A percentile compares a stretch with the other conserved stretches of the same genome.
Evolutionary conservation across 2,329 filamentous ascomycete species (phyloP).

Genomic region (Alternaria sp.): DNA sequence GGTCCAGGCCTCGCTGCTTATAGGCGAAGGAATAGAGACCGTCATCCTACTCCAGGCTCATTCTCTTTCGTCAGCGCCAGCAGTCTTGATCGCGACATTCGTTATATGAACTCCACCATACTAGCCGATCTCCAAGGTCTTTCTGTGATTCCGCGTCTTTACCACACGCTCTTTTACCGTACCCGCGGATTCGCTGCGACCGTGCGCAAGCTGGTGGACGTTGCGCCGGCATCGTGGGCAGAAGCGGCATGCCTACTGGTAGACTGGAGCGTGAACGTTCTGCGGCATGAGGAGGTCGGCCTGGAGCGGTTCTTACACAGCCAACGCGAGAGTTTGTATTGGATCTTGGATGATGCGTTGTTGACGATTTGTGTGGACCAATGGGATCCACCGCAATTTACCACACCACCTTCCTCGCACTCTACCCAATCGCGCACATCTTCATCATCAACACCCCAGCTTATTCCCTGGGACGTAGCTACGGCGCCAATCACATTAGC

Average conservation of each 20-base stretch:
- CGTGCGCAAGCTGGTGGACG: constrained; percentile 14
- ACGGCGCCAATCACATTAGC: constrained; percentile 8
- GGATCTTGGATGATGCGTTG: constrained; percentile 27
- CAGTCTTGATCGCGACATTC: background rate
- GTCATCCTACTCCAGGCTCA: background rate
- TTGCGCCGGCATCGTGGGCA: constrained; percentile 15
- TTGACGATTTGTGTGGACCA: constrained; percentile 23
- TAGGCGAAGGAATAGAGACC: background rate
- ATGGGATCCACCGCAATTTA: constrained; percentile 20
- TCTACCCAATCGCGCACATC: background rate
- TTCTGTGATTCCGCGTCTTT: constrained; percentile 11
- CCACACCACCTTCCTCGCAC: background rate
- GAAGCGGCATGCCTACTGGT: constrained; percentile 18
- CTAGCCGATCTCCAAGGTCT: constrained; percentile 10
- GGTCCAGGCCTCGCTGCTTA: background rate
- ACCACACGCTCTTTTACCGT: constrained; percentile 18
- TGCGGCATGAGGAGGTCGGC: constrained; percentile 12
- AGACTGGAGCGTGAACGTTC: constrained; percentile 18
- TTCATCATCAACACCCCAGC: background rate
- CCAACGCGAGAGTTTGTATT: constrained; percentile 28
- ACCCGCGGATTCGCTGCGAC: constrained; percentile 19
- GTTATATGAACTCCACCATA: constrained; percentile 13
- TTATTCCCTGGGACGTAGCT: constrained; percentile 14
- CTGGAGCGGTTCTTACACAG: constrained; percentile 25
- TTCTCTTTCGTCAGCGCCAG: background rate